Percentiles rank a stretch among this genome's conserved stretches.
Evolutionary conservation across 208 protist genomes (phyloP).

Genomic region (Leishmania major): DNA sequence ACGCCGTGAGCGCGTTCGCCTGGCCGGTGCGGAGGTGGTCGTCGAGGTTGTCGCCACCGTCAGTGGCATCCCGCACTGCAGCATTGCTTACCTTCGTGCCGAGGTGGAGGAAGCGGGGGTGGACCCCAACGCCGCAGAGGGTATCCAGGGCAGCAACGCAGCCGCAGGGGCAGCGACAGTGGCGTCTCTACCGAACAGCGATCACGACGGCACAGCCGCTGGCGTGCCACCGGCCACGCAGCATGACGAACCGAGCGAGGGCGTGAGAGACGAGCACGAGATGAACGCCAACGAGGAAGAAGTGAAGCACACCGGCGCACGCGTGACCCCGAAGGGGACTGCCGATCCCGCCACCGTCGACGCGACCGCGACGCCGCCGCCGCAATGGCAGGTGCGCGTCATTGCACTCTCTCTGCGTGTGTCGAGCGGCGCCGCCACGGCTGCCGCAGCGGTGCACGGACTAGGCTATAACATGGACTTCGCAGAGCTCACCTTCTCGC

Average conservation of each 20-base stretch:
- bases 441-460: background rate
- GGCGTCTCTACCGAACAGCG: background rate
- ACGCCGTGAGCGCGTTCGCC: background rate
- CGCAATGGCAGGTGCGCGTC: background rate
- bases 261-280: background rate
- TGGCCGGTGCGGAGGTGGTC: constrained; percentile 49
- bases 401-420: background rate
- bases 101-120: constrained; percentile 21
- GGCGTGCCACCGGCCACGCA: background rate
- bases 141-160: background rate
- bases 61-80: constrained; percentile 62
- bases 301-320: background rate
- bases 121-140: background rate
- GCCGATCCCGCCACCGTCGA: background rate
- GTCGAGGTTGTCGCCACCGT: constrained; percentile 57
- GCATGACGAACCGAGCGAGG: background rate
- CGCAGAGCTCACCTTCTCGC: constrained; percentile 32
- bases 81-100: constrained; percentile 50
- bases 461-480: constrained; percentile 42
- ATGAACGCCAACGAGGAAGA: background rate
- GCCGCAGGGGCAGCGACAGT: background rate
- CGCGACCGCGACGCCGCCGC: background rate
- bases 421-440: background rate
- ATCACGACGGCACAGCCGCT: background rate
- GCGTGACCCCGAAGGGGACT: background rate